A percentile compares a stretch with the other conserved stretches of the same genome.
phyloP scores from a whole-genome alignment of 78 protist species.

The Speleostelium caveatum region DNA sequence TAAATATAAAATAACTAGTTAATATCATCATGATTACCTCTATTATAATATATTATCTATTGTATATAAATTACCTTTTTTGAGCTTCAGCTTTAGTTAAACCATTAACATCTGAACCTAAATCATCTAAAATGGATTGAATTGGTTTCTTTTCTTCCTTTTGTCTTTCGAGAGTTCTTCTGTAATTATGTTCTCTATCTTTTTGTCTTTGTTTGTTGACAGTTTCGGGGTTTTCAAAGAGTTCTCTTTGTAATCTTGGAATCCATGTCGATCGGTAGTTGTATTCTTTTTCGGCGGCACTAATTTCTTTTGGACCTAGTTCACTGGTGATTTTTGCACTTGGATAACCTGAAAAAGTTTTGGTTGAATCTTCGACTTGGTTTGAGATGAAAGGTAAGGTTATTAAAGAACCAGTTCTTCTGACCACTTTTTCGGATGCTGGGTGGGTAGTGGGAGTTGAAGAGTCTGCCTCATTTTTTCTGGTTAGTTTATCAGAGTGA shows the following conservation, averaged over 20 bases:
- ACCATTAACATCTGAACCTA: conserved; percentile 40
- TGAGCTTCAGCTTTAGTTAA: conserved; percentile 63
- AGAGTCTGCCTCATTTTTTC: not conserved
- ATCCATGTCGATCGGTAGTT: conserved; percentile 51
- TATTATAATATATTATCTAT: not conserved
- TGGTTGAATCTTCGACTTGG: conserved; percentile 10
- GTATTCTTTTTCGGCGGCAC: not conserved
- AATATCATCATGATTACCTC: not conserved
- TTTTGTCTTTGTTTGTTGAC: not conserved
- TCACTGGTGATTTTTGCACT: not conserved
- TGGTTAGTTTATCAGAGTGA: not conserved
- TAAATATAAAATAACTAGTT: not conserved
- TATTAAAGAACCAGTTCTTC: not conserved
- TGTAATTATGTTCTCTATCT: conserved; percentile 37
- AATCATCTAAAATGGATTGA: conserved; percentile 30
- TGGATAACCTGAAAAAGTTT: conserved; percentile 62
- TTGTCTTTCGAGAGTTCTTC: conserved; percentile 54
- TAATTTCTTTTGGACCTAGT: not conserved
- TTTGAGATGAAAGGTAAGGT: conserved; percentile 21
- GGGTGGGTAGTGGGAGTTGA: too few relatives aligned
- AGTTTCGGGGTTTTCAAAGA: conserved; percentile 48
- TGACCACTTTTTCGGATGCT: not conserved
- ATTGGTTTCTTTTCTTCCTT: conserved; percentile 40
- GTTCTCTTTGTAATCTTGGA: conserved; percentile 60
- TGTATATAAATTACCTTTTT: conserved; percentile 26